Conservation (phyloP, 2,329 filamentous ascomycete genomes). For the Arthrocladium fulminans region DNA sequence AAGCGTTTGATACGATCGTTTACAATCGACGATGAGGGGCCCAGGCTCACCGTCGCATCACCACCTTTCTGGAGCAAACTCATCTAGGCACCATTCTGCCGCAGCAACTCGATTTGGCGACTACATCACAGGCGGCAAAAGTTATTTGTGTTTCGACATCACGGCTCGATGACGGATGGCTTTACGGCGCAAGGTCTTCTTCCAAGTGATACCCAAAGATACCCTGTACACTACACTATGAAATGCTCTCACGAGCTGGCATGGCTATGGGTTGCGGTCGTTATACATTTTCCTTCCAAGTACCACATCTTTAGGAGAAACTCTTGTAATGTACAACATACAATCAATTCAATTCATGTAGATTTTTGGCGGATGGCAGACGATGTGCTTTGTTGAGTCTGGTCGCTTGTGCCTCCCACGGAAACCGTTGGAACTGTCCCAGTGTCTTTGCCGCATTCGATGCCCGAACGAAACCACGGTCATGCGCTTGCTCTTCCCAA, state of each 20-base stretch:
- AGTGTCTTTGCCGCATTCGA: too few relatives aligned
- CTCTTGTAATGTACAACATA: conserved; percentile 7
- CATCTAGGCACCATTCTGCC: conserved; percentile 1
- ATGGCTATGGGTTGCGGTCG: conserved; percentile 7
- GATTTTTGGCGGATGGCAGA: too few relatives aligned
- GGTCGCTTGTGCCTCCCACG: conserved; percentile 1
- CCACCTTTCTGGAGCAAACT: background rate
- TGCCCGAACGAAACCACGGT: background rate
- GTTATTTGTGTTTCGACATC: conserved; percentile 2
- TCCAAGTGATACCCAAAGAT: conserved; percentile 8
- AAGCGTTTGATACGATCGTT: background rate
- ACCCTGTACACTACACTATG: conserved; percentile 8
- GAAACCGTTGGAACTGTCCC: conserved; percentile 1
- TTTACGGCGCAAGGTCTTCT: conserved; percentile 3
- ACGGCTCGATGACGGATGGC: conserved; percentile 7
- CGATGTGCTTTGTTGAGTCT: too few relatives aligned
- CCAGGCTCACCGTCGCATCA: background rate
- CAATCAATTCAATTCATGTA: background rate
- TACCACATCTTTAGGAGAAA: background rate
- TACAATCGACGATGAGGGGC: background rate
- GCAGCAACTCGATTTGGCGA: background rate
- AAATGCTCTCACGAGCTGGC: conserved; percentile 1
- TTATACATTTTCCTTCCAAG: background rate
- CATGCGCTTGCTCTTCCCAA: background rate
- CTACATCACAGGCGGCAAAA: conserved; percentile 8